phyloP scores from a whole-genome alignment of 306 rosid genomes.

The Glycine latifolia region DNA sequence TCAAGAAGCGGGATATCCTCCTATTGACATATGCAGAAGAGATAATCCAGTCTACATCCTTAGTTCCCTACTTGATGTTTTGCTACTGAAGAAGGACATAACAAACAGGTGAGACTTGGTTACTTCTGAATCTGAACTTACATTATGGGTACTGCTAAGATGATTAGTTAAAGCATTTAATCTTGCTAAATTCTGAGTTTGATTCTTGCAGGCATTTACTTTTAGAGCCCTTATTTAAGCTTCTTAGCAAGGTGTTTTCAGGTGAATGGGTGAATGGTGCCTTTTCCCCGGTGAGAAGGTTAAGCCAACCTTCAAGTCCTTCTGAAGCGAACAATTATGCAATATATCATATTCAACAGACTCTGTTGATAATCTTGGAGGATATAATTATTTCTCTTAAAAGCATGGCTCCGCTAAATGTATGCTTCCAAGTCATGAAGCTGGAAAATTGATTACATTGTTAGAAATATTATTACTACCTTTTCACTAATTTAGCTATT shows the following conservation, averaged over 20 bases:
- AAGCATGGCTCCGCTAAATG: conserved; percentile 51
- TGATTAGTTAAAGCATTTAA: neutral
- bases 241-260: conserved; percentile 62
- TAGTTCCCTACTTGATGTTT: conserved; percentile 80
- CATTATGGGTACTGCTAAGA: conserved; percentile 4
- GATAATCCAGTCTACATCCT: conserved; percentile 59
- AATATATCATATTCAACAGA: conserved; percentile 72
- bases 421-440: conserved; percentile 35
- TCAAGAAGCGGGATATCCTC: conserved; percentile 48
- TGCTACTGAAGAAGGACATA: conserved; percentile 80
- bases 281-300: conserved; percentile 49
- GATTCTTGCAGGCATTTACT: conserved; percentile 71
- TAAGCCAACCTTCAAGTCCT: conserved; percentile 44
- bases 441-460: neutral
- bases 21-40: conserved; percentile 51
- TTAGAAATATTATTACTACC: neutral
- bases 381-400: conserved; percentile 68
- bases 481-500: conserved; percentile 26
- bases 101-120: conserved; percentile 62
- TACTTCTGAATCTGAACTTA: conserved; percentile 28
- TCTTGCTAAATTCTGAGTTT: conserved; percentile 41
- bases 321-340: conserved; percentile 49
- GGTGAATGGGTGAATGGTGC: conserved; percentile 59
- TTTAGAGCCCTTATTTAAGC: conserved; percentile 70
- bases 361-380: conserved; percentile 75